These are phyloP conservation scores for Phylloporus gajari DNA, from an alignment of 1,284 basidiomycete species.

Conservation along the genomic window DNA sequence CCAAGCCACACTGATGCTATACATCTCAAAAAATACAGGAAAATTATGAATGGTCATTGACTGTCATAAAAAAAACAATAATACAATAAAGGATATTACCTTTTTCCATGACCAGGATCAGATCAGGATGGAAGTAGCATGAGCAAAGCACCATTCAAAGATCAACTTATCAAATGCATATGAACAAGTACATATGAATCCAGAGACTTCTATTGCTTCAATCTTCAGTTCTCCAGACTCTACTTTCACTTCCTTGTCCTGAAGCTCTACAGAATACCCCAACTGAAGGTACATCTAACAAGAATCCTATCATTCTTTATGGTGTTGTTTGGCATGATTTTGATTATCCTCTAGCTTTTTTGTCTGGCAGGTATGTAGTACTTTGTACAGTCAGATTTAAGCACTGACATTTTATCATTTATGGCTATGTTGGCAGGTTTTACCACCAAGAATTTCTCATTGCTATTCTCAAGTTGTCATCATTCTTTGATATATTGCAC, in stretches of 20 bases:
- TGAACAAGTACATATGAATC: too few species aligned
- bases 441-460: constrained; percentile 11
- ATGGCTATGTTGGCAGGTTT: constrained; percentile 11
- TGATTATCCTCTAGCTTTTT: constrained; percentile 18
- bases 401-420: too few species aligned
- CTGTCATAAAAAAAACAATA: too few species aligned
- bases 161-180: too few species aligned
- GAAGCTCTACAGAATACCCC: not conserved
- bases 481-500: constrained; percentile 13
- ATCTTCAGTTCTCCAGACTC: constrained; percentile 10
- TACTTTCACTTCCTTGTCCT: constrained; percentile 16
- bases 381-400: not conserved
- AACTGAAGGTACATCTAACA: constrained; percentile 2
- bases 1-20: too few species aligned
- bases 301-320: constrained; percentile 19
- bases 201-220: constrained; percentile 11
- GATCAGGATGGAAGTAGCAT: too few species aligned
- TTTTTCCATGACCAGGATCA: too few species aligned
- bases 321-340: constrained; percentile 16
- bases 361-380: constrained; percentile 13
- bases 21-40: too few species aligned
- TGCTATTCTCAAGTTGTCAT: constrained; percentile 12
- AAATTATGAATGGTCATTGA: too few species aligned
- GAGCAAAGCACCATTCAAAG: too few species aligned
- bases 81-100: too few species aligned